Evolutionary conservation across 345 rosid genomes (phyloP).

Genomic region (Eutrema heterophyllum): DNA sequence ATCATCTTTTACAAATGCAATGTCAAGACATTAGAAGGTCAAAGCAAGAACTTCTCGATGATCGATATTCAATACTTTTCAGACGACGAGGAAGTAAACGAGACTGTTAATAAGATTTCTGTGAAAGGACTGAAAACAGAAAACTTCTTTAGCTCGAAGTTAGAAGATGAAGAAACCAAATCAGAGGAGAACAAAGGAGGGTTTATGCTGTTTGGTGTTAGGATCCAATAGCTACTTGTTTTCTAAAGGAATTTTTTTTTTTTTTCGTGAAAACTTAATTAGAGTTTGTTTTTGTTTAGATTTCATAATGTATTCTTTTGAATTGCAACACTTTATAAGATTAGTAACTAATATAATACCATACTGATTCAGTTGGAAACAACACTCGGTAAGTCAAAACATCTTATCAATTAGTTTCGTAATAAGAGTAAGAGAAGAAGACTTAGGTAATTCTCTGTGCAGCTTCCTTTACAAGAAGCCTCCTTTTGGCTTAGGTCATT

Average conservation of each 20-base stretch:
- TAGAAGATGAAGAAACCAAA: conserved; percentile 27
- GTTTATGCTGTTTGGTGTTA: conserved; percentile 48
- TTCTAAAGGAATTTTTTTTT: too few relatives aligned
- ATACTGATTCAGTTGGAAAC: not conserved
- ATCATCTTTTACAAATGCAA: conserved; percentile 41
- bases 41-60: conserved; percentile 25
- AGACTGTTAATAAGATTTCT: not conserved
- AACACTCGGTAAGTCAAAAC: not conserved
- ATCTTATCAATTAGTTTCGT: not conserved
- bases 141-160: not conserved
- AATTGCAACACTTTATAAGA: not conserved
- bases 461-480: too few relatives aligned
- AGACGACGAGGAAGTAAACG: not conserved
- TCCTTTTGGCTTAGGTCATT: too few relatives aligned
- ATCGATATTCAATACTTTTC: conserved; percentile 36
- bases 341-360: conserved; percentile 4
- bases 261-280: not conserved
- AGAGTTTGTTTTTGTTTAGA: not conserved
- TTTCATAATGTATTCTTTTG: not conserved
- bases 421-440: not conserved
- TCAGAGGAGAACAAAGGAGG: not conserved
- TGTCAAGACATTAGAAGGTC: conserved; percentile 1
- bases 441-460: too few relatives aligned
- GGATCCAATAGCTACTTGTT: conserved; percentile 23
- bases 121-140: not conserved